Percentiles rank a stretch among this genome's conserved stretches.
phyloP scores from a whole-genome alignment of 2,329 filamentous ascomycete species.

The Pseudogymnoascus sp. region DNA sequence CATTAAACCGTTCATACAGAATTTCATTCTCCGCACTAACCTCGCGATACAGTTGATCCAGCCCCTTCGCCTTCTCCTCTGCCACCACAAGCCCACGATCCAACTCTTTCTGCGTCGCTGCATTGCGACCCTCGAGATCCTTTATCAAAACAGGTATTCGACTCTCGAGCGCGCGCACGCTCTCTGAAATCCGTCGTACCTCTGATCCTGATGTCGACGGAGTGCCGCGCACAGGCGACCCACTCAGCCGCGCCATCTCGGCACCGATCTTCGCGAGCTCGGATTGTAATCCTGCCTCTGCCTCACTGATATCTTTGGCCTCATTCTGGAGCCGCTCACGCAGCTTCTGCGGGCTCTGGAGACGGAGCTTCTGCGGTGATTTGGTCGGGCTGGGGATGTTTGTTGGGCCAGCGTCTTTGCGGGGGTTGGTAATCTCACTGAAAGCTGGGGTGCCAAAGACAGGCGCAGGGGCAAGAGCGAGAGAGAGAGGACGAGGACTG shows the following conservation, averaged over 20 bases:
- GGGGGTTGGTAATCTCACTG: neutral
- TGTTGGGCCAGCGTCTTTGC: neutral
- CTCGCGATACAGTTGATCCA: constrained; percentile 86
- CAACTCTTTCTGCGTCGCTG: constrained; percentile 60
- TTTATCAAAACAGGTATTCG: constrained; percentile 52
- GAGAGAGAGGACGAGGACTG: constrained; percentile 14
- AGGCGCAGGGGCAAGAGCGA: neutral
- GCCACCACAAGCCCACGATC: constrained; percentile 62
- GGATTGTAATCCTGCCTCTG: constrained; percentile 60
- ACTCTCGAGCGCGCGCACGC: constrained; percentile 60
- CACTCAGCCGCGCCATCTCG: constrained; percentile 57
- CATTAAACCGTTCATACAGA: constrained; percentile 84
- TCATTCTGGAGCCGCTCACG: constrained; percentile 80
- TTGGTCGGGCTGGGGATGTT: constrained; percentile 1
- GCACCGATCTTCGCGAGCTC: constrained; percentile 75
- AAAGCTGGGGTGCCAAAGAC: neutral
- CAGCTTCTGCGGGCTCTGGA: constrained; percentile 65
- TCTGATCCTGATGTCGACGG: neutral
- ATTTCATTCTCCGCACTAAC: constrained; percentile 85
- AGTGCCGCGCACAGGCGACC: constrained; percentile 24
- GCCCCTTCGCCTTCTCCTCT: constrained; percentile 69
- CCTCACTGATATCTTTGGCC: constrained; percentile 62
- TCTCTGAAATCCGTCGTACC: constrained; percentile 39
- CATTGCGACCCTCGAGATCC: constrained; percentile 53
- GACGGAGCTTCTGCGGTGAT: constrained; percentile 43